A percentile compares a stretch with the other conserved stretches of the same genome.
Evolutionary conservation across 2,329 filamentous ascomycete genomes (phyloP).

Genomic region (Capronia americana): DNA sequence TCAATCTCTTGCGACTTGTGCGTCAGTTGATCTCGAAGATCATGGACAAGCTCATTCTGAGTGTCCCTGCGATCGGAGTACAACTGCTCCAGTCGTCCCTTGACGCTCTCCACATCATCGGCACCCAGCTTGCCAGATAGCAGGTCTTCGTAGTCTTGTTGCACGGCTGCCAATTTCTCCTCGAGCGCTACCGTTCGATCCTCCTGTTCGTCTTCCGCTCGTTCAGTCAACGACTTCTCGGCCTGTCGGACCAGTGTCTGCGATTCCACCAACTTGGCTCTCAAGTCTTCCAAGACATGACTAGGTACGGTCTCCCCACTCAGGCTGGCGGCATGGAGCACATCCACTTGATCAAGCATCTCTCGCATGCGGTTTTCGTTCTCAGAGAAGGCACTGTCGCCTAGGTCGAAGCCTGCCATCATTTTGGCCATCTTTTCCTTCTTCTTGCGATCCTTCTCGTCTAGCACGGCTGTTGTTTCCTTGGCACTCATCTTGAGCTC

Average conservation of each 20-base stretch:
- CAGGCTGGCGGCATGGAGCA: conserved; percentile 76
- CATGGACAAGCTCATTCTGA: conserved; percentile 74
- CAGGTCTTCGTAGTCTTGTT: conserved; percentile 83
- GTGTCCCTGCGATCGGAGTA: conserved; percentile 77
- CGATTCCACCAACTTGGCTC: conserved; percentile 80
- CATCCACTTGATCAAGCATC: conserved; percentile 82
- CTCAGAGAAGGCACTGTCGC: conserved; percentile 88
- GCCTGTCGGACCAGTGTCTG: conserved; percentile 93
- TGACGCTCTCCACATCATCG: conserved; percentile 82
- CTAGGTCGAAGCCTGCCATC: conserved; percentile 98
- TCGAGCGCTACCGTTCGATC: conserved; percentile 75
- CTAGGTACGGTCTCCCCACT: conserved; percentile 79
- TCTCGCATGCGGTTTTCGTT: conserved; percentile 86
- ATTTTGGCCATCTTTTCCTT: conserved; percentile 99
- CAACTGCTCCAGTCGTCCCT: conserved; percentile 76
- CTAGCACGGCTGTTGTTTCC: conserved; percentile 84
- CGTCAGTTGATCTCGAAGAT: conserved; percentile 75
- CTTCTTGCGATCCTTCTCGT: conserved; percentile 99
- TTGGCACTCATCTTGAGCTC: conserved; percentile 97
- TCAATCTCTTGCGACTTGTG: conserved; percentile 82
- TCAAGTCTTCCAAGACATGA: conserved; percentile 79
- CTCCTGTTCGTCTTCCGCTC: conserved; percentile 68
- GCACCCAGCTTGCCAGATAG: conserved; percentile 79
- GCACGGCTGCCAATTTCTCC: conserved; percentile 72
- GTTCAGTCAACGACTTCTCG: conserved; percentile 82